Conservation (phyloP, 2,329 filamentous ascomycete species). For the Fusarium sp. region DNA sequence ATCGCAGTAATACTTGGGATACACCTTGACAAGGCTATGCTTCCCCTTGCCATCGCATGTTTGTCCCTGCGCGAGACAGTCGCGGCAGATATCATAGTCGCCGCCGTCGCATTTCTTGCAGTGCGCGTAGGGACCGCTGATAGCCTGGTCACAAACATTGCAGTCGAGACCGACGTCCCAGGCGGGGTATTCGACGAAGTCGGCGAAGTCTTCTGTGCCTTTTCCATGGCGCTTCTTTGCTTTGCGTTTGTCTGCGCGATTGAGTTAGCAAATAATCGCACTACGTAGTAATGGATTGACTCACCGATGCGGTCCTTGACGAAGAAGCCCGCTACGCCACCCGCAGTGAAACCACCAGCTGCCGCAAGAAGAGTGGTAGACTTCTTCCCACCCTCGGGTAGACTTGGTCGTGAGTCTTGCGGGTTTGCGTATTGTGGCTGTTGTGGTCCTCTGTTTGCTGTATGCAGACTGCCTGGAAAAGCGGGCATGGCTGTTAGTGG, state of each 20-base stretch:
- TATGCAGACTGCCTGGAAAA: not conserved
- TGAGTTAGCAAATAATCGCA: fast-evolving
- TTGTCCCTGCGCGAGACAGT: slow-evolving; percentile 22
- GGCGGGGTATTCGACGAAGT: slow-evolving; percentile 25
- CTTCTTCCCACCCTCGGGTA: not conserved
- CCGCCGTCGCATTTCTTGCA: slow-evolving; percentile 32
- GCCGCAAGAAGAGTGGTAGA: slow-evolving; percentile 8
- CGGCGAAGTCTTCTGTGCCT: slow-evolving; percentile 9
- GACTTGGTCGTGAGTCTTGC: not conserved
- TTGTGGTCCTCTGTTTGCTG: not conserved
- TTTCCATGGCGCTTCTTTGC: slow-evolving; percentile 32
- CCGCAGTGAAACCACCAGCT: slow-evolving; percentile 28
- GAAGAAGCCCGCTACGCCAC: slow-evolving; percentile 33
- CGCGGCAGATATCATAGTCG: slow-evolving; percentile 30
- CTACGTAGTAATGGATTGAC: fast-evolving
- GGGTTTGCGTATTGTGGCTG: slow-evolving; percentile 6
- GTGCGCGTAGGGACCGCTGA: slow-evolving; percentile 32
- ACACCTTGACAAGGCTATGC: slow-evolving; percentile 32
- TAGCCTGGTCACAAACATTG: slow-evolving; percentile 24
- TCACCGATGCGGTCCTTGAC: slow-evolving; percentile 32
- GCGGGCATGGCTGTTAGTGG: slow-evolving; percentile 23
- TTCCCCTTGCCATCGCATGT: slow-evolving; percentile 20
- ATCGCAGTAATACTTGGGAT: slow-evolving; percentile 28
- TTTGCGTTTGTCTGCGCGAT: slow-evolving; percentile 15
- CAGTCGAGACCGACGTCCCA: slow-evolving; percentile 3